Conservation (phyloP, 805 yeast genomes). For the Blastobotrys terrestris region DNA sequence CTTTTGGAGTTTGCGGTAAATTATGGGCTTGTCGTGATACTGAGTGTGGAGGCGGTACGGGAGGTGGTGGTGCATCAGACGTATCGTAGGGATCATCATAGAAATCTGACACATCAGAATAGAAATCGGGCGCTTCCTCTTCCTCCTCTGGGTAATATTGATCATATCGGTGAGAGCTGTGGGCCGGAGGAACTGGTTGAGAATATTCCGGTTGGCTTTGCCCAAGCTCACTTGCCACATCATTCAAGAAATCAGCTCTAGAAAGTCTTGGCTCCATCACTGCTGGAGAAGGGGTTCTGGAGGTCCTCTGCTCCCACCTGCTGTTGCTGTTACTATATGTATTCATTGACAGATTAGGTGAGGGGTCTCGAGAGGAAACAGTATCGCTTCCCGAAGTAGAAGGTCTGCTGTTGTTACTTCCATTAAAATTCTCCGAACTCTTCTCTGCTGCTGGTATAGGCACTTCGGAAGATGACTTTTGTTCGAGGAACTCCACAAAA, state of each 20-base stretch:
- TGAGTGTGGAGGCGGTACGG: constrained; percentile 33
- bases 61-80: constrained; percentile 22
- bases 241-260: constrained; percentile 2
- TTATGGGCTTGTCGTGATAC: constrained; percentile 8
- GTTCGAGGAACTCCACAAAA: constrained; percentile 51
- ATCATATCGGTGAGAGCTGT: background rate
- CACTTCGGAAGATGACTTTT: background rate
- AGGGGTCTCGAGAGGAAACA: background rate
- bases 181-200: background rate
- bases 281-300: background rate
- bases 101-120: background rate
- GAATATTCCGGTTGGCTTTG: background rate
- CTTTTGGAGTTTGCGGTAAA: constrained; percentile 7
- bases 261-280: background rate
- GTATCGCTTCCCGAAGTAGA: background rate
- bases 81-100: constrained; percentile 1
- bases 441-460: background rate
- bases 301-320: background rate
- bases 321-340: background rate
- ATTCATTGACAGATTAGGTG: background rate
- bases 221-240: background rate
- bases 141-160: background rate
- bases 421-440: background rate
- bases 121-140: background rate
- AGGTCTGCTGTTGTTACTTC: background rate